phyloP scores from a whole-genome alignment of 805 yeast species.

The Lachancea meyersii region DNA sequence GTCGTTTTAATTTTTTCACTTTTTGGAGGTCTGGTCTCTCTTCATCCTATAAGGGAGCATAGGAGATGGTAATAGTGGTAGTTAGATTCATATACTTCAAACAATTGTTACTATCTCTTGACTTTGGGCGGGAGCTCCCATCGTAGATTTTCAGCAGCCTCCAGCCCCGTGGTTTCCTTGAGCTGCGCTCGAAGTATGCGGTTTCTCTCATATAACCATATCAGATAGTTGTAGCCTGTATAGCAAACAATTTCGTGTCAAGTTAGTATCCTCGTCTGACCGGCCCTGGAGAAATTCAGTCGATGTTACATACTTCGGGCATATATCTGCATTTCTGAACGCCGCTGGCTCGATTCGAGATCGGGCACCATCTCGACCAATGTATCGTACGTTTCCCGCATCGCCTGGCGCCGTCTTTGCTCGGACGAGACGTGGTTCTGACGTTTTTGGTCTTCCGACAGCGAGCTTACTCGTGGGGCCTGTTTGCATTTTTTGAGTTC shows the following conservation, averaged over 20 bases:
- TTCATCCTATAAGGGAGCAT: no score
- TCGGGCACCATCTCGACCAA: conserved; percentile 73
- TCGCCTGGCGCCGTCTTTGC: conserved; percentile 79
- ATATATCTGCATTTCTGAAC: conserved; percentile 75
- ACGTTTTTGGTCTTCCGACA: conserved; percentile 33
- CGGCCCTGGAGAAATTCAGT: neutral
- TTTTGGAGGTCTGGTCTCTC: neutral
- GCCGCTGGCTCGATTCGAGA: conserved; percentile 57
- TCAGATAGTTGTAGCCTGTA: conserved; percentile 39
- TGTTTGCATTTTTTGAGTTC: conserved; percentile 12
- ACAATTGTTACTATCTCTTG: no score
- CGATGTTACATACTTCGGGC: conserved; percentile 45
- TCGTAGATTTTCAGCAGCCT: neutral
- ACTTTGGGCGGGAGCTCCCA: conserved; percentile 5
- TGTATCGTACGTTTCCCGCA: conserved; percentile 73
- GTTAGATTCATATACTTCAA: no score
- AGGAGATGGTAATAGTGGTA: no score
- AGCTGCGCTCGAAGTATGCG: conserved; percentile 39
- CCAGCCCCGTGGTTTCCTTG: conserved; percentile 5
- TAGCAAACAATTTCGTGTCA: neutral
- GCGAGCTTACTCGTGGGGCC: conserved; percentile 13
- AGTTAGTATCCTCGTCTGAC: conserved; percentile 1
- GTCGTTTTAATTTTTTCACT: conserved; percentile 34
- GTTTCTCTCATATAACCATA: conserved; percentile 46
- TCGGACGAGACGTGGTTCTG: conserved; percentile 78